Conservation (phyloP, 768 basidiomycete genomes). For the Cystobasidium onofrii region DNA sequence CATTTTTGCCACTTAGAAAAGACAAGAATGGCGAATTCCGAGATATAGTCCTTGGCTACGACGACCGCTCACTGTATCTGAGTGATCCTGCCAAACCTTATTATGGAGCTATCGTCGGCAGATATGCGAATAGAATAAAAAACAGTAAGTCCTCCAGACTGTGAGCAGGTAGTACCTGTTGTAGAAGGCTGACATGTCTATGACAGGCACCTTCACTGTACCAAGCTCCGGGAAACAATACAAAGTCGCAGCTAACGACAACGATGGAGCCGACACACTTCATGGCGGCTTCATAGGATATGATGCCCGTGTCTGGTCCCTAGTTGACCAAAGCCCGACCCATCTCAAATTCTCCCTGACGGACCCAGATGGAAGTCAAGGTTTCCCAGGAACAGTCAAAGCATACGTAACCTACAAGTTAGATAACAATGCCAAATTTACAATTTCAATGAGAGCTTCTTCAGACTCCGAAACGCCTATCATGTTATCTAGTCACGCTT, state of each 20-base stretch:
- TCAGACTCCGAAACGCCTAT: constrained; percentile 55
- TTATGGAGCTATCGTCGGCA: constrained; percentile 21
- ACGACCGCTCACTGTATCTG: constrained; percentile 47
- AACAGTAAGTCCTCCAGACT: constrained; percentile 3
- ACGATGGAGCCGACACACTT: constrained; percentile 49
- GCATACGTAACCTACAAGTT: constrained; percentile 49
- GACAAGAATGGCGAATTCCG: constrained; percentile 51
- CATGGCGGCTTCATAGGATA: constrained; percentile 57
- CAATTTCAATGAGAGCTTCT: constrained; percentile 50
- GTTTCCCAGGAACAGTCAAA: constrained; percentile 51
- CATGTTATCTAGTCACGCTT: constrained; percentile 56
- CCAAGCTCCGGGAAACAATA: constrained; percentile 1
- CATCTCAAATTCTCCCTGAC: constrained; percentile 55
- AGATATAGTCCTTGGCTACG: constrained; percentile 57
- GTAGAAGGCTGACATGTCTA: no score
- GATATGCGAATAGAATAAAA: constrained; percentile 29
- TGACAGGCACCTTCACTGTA: constrained; percentile 4
- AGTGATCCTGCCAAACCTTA: constrained; percentile 24
- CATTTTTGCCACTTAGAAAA: constrained; percentile 39
- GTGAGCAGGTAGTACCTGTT: no score
- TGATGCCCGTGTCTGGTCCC: constrained; percentile 56
- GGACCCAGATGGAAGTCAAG: constrained; percentile 52
- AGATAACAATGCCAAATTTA: constrained; percentile 49
- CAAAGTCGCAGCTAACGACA: constrained; percentile 20
- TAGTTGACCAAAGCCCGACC: constrained; percentile 48